Percentiles rank a stretch among this genome's conserved stretches.
These are phyloP conservation scores for Flaveria brownii DNA, from an alignment of 129 eudicot species.

Conservation along the genomic window DNA sequence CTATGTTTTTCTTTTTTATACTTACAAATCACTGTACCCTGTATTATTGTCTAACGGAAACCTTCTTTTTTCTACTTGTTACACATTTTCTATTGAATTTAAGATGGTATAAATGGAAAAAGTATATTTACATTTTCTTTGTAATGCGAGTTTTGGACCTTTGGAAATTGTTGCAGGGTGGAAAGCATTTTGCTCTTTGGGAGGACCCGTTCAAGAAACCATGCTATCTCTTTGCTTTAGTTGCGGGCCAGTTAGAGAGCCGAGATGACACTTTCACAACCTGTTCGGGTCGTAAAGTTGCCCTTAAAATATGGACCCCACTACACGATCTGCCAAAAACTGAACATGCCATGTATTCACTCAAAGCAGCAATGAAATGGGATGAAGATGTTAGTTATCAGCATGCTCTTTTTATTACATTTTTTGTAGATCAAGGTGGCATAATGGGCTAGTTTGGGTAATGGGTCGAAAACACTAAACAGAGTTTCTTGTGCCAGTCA, in stretches of 20 bases:
- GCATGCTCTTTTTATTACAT: not conserved
- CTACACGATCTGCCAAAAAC: conserved; percentile 87
- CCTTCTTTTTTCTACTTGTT: no score
- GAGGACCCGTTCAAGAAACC: conserved; percentile 95
- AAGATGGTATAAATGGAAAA: no score
- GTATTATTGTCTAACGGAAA: no score
- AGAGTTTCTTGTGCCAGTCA: not conserved
- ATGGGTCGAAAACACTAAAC: not conserved
- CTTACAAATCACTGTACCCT: no score
- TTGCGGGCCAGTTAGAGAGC: conserved; percentile 89
- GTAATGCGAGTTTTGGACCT: not conserved
- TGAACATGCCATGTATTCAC: conserved; percentile 92
- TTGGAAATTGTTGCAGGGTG: conserved; percentile 56
- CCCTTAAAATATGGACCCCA: conserved; percentile 83
- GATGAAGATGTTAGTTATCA: conserved; percentile 77
- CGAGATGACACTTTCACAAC: conserved; percentile 83
- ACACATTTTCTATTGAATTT: no score
- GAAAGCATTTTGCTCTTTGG: conserved; percentile 85
- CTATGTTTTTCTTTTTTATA: no score
- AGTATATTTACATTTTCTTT: no score
- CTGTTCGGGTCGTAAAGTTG: conserved; percentile 77
- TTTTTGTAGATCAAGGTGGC: not conserved
- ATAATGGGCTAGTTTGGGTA: not conserved
- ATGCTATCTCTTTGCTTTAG: conserved; percentile 92
- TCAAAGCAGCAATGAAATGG: conserved; percentile 97